phyloP scores from a whole-genome alignment of 2,329 filamentous ascomycete genomes.

The Lizonia empirigonia region DNA sequence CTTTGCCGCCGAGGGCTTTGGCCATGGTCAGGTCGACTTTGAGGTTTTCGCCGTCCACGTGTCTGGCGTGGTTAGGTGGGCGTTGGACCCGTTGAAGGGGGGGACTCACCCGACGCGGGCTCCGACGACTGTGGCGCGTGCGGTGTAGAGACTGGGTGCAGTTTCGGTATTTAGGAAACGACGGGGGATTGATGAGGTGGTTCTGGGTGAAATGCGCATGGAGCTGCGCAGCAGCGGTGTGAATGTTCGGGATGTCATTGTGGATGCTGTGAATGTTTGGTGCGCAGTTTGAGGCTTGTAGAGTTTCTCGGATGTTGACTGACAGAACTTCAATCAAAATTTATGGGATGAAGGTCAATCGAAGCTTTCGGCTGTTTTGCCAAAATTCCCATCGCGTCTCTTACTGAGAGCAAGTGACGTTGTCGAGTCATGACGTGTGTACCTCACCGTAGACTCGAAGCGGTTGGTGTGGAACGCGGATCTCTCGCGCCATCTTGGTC shows the following conservation, averaged over 20 bases:
- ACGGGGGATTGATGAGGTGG: slow-evolving; percentile 8
- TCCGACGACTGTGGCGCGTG: slow-evolving; percentile 48
- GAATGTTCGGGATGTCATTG: slow-evolving; percentile 25
- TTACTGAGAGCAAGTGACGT: slow-evolving; percentile 8
- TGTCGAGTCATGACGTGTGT: slow-evolving; percentile 16
- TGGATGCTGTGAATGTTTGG: background rate
- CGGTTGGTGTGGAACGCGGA: slow-evolving; percentile 11
- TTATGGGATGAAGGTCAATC: too few relatives aligned
- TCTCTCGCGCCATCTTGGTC: slow-evolving; percentile 7
- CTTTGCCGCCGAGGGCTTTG: slow-evolving; percentile 53
- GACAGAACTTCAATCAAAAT: background rate
- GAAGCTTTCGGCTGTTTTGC: slow-evolving; percentile 5
- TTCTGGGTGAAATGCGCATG: slow-evolving; percentile 14
- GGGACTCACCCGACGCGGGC: slow-evolving; percentile 42
- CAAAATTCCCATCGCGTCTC: background rate
- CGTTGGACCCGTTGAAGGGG: too few relatives aligned
- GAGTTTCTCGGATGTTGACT: background rate
- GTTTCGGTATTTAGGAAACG: slow-evolving; percentile 50
- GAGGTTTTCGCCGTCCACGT: slow-evolving; percentile 45
- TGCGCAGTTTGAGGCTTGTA: background rate
- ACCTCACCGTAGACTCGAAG: slow-evolving; percentile 3
- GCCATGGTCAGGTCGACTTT: slow-evolving; percentile 52
- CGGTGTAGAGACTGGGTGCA: slow-evolving; percentile 49
- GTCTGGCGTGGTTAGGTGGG: slow-evolving; percentile 18
- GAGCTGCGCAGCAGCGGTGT: slow-evolving; percentile 21